phyloP scores from a whole-genome alignment of 2,329 filamentous ascomycete species.

The Stylonectria norvegica region DNA sequence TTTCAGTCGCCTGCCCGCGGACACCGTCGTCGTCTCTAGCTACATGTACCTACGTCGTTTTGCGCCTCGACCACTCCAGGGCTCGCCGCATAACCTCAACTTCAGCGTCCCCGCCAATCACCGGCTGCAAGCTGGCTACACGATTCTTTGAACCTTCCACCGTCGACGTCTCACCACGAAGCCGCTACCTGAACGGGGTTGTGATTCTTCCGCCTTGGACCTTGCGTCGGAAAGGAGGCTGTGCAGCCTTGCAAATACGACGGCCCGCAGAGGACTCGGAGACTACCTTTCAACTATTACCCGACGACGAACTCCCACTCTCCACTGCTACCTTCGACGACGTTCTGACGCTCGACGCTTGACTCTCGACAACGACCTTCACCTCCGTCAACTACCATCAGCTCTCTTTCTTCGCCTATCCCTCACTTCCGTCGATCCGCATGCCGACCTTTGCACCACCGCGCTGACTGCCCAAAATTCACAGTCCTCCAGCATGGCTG shows the following conservation, averaged over 20 bases:
- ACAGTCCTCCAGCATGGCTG: constrained; percentile 57
- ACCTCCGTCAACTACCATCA: constrained; percentile 2
- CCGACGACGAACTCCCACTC: background rate
- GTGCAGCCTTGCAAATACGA: constrained; percentile 12
- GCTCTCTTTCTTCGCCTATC: constrained; percentile 1
- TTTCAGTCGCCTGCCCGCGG: too few relatives aligned
- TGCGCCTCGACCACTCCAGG: background rate
- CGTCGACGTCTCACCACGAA: constrained; percentile 24
- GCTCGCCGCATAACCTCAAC: constrained; percentile 1
- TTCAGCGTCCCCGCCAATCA: constrained; percentile 19
- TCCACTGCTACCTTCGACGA: background rate
- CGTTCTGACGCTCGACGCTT: background rate
- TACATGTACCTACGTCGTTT: too few relatives aligned
- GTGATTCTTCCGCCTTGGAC: constrained; percentile 9
- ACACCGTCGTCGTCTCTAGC: too few relatives aligned
- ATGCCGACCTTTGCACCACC: constrained; percentile 31
- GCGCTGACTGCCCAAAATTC: constrained; percentile 29
- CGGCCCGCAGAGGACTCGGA: constrained; percentile 1
- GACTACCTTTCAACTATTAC: background rate
- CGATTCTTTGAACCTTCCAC: constrained; percentile 21
- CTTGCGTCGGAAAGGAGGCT: constrained; percentile 17
- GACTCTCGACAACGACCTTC: background rate
- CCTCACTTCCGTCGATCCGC: constrained; percentile 24
- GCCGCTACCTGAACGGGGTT: constrained; percentile 2
- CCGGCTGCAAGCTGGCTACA: constrained; percentile 27